Conservation (phyloP, 2,329 filamentous ascomycete genomes). For the Pezicula neosporulosa region DNA sequence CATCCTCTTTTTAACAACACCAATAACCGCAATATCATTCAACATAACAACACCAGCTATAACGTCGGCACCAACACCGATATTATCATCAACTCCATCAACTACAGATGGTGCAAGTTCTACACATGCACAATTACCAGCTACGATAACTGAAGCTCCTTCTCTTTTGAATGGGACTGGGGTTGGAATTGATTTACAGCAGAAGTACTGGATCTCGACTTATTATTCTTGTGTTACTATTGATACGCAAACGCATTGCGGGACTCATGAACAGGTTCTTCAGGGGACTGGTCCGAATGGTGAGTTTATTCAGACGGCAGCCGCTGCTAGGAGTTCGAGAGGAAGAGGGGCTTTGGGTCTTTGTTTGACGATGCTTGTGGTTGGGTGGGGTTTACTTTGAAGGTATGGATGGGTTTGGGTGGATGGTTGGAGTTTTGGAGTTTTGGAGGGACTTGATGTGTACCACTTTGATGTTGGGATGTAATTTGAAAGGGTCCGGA, state of each 20-base stretch:
- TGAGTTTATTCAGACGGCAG: neutral
- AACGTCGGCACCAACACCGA: neutral
- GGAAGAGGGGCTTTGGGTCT: too few relatives aligned
- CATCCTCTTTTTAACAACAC: neutral
- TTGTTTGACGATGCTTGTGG: too few relatives aligned
- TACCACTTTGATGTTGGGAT: too few relatives aligned
- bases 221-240: neutral
- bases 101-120: too few relatives aligned
- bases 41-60: neutral
- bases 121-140: neutral
- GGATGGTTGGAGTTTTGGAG: too few relatives aligned
- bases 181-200: neutral
- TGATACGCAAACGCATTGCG: neutral
- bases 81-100: too few relatives aligned
- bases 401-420: too few relatives aligned
- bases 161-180: neutral
- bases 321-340: neutral
- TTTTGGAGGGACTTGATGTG: too few relatives aligned
- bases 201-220: constrained; percentile 1
- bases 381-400: too few relatives aligned
- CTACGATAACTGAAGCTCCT: neutral
- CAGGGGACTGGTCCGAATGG: neutral
- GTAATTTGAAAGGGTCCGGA: too few relatives aligned
- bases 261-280: neutral
- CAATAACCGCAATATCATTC: neutral